Evolutionary conservation across 768 basidiomycete genomes (phyloP), one percentile per base, ranked within the genome.

Genomic region (Boletus tylopilopsis): DNA sequence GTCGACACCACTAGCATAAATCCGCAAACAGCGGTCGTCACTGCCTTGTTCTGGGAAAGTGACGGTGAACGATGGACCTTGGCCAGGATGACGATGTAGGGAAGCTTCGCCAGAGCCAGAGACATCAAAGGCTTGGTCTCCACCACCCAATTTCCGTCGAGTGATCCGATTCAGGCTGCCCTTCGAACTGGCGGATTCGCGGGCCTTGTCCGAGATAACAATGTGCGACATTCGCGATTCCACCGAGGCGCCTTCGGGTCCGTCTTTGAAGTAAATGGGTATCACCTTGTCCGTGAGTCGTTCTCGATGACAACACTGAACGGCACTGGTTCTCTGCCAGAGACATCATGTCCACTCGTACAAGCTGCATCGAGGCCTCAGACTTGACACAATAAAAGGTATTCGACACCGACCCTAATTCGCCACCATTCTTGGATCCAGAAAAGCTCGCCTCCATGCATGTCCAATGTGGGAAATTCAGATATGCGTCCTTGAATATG

Each of bases 201-300:
- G 45, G 12, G 40, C 46, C 32, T 55, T 50, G 47, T 53, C 58
- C 6, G 61, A 60, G 32, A 66, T 47, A 33, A 66, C 54, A 0
- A 54, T 53, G 9, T 57, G 57, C 2, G 55, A 60, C 33, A 42
- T 48, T 8, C 35, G 39, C 19, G 38, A 38, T 12, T 27, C 22
- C 7, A 5, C 12, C 3, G 27, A 22, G 27, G 16, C 16, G 7
- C 4, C 4, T 6, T 12, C 27, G 7, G 27, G 27, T 27, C 11
- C 3, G 16, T 5, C 50, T 6, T 62, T 47, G 44, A 52, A 59
- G 38, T 53, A 48, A 2, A 61, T 51, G 1, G 54, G 50, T n/a
- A 50, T 52, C 8, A 57, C 37, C 32, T 63, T 50, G 40, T 58
- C 45, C 25, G 58, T 30, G 3, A 12, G 22, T 3, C 37, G 50